Evolutionary conservation across 768 basidiomycete genomes (phyloP), one percentile per base, ranked within the genome.

Genomic region (Plicaturopsis crispa): DNA sequence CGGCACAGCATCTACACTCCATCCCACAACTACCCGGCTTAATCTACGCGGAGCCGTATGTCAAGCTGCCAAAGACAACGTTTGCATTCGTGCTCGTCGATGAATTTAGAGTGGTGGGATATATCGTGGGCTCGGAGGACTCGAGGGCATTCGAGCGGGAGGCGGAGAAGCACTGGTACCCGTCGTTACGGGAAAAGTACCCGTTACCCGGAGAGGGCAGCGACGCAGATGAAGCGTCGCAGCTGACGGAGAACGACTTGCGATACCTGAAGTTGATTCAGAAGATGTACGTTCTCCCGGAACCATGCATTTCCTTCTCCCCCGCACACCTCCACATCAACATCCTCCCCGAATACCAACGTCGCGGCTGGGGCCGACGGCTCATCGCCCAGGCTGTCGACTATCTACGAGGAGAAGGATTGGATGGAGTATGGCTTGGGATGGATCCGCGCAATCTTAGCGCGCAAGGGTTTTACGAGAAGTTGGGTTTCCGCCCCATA

Each of bases 301-400:
- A 74, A 6, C 65, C 70, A n/a, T 71, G 70, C 45, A 61, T 84
- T 43, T 59, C 66, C 4, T 83, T 80, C 51, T 78, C 84, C 13
- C 72, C 77, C 8, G 84, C 84, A 6, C 84, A 88, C 56, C 46
- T 88, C 47, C 85, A 89, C 53, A 78, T 88, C 50, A 64, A 89
- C 46, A 74, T 88, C 39, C 51, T 87, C 48, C 69, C 77, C 18
- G 66, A 65, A 31, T 74, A 83, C 52, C 84, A 84, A 54, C 62
- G 72, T 39, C 70, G 70, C 44, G 84, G 84, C 17, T 84, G 77
- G 75, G 85, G 84, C n/a, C 68, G 66, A 52, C 74, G 58, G 53
- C 54, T 88, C 46, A 75, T 87, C 24, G 64, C 57, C 32, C 58
- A 48, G 23, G 80, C 72, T 3, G 67, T 83, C 18, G 60, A 63